A percentile compares a stretch with the other conserved stretches of the same genome.
phyloP scores from a whole-genome alignment of 208 protist genomes.

The Leishmania martiniquensis region DNA sequence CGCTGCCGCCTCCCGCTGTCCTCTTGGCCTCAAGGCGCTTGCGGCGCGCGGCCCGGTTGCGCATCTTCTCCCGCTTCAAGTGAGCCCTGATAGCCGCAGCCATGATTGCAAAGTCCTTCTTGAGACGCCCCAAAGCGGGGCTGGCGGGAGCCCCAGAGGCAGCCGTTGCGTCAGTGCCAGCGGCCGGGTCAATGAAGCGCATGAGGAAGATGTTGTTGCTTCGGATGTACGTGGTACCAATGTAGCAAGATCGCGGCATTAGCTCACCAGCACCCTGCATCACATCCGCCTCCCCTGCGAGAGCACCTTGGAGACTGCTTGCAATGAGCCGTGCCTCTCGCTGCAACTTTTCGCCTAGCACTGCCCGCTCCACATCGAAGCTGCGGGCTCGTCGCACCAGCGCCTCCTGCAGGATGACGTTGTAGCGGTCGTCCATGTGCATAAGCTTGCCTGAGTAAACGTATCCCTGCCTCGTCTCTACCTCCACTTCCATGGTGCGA shows the following conservation, averaged over 20 bases:
- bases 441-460: constrained; percentile 71
- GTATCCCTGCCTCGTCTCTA: constrained; percentile 88
- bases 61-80: constrained; percentile 54
- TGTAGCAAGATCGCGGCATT: constrained; percentile 55
- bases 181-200: constrained; percentile 45
- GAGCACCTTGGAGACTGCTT: constrained; percentile 19
- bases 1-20: neutral
- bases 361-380: constrained; percentile 64
- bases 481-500: constrained; percentile 55
- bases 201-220: constrained; percentile 79
- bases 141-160: neutral
- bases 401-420: constrained; percentile 67
- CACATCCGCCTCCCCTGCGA: neutral
- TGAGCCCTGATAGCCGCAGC: constrained; percentile 49
- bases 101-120: constrained; percentile 39
- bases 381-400: constrained; percentile 55
- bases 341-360: constrained; percentile 24
- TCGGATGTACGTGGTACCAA: constrained; percentile 70
- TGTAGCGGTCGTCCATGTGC: constrained; percentile 75
- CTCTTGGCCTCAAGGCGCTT: constrained; percentile 48
- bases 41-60: constrained; percentile 59
- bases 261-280: constrained; percentile 23
- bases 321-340: constrained; percentile 20
- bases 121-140: constrained; percentile 7
- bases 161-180: neutral